Conservation (phyloP, 108 stramenopile species). For the Cyclotella distinguenda region DNA sequence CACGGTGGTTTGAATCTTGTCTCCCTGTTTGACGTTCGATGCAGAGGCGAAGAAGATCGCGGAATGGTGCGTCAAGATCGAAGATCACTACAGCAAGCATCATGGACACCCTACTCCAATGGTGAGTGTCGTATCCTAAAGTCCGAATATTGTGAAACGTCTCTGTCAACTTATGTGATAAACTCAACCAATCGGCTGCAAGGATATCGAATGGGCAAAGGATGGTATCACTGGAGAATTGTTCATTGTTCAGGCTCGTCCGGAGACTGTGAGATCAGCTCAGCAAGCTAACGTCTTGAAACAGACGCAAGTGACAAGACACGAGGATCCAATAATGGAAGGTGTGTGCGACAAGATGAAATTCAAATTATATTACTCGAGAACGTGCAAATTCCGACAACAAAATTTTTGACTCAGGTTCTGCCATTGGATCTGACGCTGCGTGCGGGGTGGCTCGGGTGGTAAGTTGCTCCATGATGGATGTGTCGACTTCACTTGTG, state of each 20-base stretch:
- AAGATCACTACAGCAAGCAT: constrained; percentile 41
- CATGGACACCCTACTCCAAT: constrained; percentile 41
- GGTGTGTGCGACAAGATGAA: too few relatives aligned
- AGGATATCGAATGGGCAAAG: constrained; percentile 58
- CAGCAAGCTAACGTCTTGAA: constrained; percentile 29
- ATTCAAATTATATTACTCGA: too few relatives aligned
- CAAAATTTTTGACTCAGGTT: too few relatives aligned
- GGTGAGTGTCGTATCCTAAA: constrained; percentile 9
- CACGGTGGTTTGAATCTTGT: not conserved
- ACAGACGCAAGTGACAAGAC: constrained; percentile 36
- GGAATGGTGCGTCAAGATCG: constrained; percentile 43
- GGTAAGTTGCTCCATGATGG: not conserved
- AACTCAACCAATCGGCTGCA: too few relatives aligned
- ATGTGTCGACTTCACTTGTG: not conserved
- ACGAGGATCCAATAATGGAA: constrained; percentile 24
- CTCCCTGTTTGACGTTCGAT: not conserved
- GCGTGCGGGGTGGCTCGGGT: constrained; percentile 31
- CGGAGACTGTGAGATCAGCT: constrained; percentile 36
- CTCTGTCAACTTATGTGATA: too few relatives aligned
- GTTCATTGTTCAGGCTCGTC: constrained; percentile 52
- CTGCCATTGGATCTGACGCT: constrained; percentile 47
- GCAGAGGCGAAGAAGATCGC: constrained; percentile 32
- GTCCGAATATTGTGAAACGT: too few relatives aligned
- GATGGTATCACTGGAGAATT: constrained; percentile 49
- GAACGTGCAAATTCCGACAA: too few relatives aligned